phyloP scores from a whole-genome alignment of 139 green algal species.

The Deuterostichococcus epilithicus region DNA sequence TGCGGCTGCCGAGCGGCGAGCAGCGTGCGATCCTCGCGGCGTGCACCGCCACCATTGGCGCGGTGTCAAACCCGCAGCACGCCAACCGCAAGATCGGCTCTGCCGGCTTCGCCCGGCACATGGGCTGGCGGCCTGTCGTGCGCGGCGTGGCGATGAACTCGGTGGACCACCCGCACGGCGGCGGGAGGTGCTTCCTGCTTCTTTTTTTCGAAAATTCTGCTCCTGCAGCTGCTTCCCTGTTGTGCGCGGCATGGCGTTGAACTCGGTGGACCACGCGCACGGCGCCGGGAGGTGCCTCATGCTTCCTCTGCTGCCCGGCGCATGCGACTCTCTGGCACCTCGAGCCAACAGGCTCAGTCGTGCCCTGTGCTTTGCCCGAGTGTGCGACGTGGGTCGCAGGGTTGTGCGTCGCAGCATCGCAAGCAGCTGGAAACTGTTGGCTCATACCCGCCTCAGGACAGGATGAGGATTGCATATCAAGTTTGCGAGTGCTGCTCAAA shows the following conservation, averaged over 20 bases:
- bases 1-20: slow-evolving; percentile 84
- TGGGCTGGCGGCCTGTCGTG: slow-evolving; percentile 56
- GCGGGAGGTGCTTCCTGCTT: slow-evolving; percentile 13
- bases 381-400: too few relatives aligned
- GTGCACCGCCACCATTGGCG: slow-evolving; percentile 86
- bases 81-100: slow-evolving; percentile 81
- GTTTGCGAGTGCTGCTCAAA: too few relatives aligned
- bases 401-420: too few relatives aligned
- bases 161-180: slow-evolving; percentile 87
- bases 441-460: too few relatives aligned
- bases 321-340: too few relatives aligned
- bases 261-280: slow-evolving; percentile 87
- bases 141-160: slow-evolving; percentile 94
- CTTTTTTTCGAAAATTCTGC: not conserved
- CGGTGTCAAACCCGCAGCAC: slow-evolving; percentile 81
- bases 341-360: too few relatives aligned
- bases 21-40: slow-evolving; percentile 60
- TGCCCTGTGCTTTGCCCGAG: too few relatives aligned
- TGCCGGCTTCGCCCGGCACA: slow-evolving; percentile 60
- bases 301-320: too few relatives aligned
- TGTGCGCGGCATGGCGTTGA: slow-evolving; percentile 86
- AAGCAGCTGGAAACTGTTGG: too few relatives aligned
- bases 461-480: too few relatives aligned
- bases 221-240: slow-evolving; percentile 2
- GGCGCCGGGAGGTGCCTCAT: slow-evolving; percentile 54